Base-by-base conservation (phyloP, 202 grass and related monocot species). In the Cymbopogon flexuosus region DNA sequence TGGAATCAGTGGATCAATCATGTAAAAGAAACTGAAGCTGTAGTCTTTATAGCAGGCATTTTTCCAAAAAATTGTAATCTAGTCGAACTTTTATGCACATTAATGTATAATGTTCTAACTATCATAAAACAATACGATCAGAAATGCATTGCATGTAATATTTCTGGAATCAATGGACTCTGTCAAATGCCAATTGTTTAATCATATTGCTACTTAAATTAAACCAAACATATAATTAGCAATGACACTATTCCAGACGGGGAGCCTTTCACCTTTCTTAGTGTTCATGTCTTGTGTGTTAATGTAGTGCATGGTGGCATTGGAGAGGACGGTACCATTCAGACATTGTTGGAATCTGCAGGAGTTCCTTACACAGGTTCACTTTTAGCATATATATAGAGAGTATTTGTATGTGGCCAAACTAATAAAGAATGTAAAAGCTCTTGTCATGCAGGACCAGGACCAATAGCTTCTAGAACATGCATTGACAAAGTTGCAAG, bases 301-400 rank as follows among this genome's bases (percentile, higher is more conserved):
- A 70, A 27, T 81, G 78, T 74, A 97, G 94, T 97, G 73, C 94
- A 97, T 89, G 94, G 94, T 88, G 94, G 94, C 68, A 94, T 97
- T 73, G 92, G 94, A 62, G 94, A 97, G 82, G 94, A 97, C 88
- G 94, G 92, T 65, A 97, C 92, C 16, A 91, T 97, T 59, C 94
- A 97, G 78, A 84, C 85, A 45, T 71, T 94, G 66, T 87, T 97
- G 85, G 92, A 94, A 81, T 87, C 86, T 86, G 88, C 81, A 80
- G 86, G 86, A 85, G 78, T 97, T 89, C 88, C 94, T 79, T 97
- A 91, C 79, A 97, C 94, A 84, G 94, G 94, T 97, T 62, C 19
- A 40, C 3, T 6, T 64, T 65, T 49, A 65, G 19, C 45, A 59
- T 73, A 11, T 47, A 71, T 31, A 60, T 12, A 27, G 41, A 40